Evolutionary conservation across 129 eudicot species (phyloP).

Genomic region (Silybum marianum): DNA sequence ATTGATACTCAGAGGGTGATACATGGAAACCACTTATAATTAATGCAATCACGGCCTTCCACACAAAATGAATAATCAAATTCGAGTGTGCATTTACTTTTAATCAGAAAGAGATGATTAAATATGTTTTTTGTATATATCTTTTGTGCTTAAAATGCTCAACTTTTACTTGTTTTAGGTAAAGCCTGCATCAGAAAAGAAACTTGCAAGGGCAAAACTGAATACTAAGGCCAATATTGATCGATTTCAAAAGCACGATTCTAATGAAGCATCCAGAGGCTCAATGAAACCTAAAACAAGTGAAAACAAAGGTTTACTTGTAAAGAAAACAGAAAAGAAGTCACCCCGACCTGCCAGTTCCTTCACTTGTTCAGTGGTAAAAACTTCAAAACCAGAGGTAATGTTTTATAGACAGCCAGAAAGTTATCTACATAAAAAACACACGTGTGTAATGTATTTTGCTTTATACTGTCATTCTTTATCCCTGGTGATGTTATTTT

Average conservation of each 20-base stretch:
- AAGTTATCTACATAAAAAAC: too few relatives aligned
- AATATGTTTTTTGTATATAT: constrained; percentile 3
- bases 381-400: constrained; percentile 50
- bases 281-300: constrained; percentile 38
- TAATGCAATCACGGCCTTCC: too few relatives aligned
- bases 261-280: constrained; percentile 42
- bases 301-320: constrained; percentile 26
- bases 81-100: not conserved
- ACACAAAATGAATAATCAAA: not conserved
- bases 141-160: constrained; percentile 15
- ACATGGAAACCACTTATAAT: too few relatives aligned
- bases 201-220: constrained; percentile 29
- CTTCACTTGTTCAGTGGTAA: constrained; percentile 19
- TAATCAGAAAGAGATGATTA: not conserved
- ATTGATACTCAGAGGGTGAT: too few relatives aligned
- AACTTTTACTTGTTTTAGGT: constrained; percentile 35
- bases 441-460: too few relatives aligned
- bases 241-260: constrained; percentile 34
- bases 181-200: constrained; percentile 37
- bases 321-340: constrained; percentile 47
- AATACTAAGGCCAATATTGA: constrained; percentile 33
- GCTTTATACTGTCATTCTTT: not conserved
- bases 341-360: constrained; percentile 40
- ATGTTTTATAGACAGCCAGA: not conserved
- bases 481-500: not conserved